Evolutionary conservation across 129 eudicot species (phyloP), one percentile per base, ranked within the genome.

Genomic region (Gnaphalium uliginosum): DNA sequence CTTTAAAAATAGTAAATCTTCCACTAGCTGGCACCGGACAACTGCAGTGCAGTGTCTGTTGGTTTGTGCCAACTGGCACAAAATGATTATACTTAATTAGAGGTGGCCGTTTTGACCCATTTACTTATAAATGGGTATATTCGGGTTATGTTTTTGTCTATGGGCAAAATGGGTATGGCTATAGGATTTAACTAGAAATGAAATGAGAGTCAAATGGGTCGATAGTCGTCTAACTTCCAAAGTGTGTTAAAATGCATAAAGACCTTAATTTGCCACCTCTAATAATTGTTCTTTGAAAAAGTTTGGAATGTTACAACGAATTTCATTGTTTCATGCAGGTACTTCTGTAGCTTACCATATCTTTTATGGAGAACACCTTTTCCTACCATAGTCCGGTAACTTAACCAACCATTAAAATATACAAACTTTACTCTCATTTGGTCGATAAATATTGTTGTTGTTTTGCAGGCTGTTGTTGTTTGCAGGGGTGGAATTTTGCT

Each of bases 291-390:
- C 13, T 48, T 23, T 33, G 8, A 39, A 50, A 22, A 22, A 8
- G 72, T 22, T 65, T 18, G 25, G 77, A 68, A 69, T 32, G 46
- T 54, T 27, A 18, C 68, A 8, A 15, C 29, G 26, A 1, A 27
- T 4, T 2, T 71, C 43, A 2, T 75, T 69, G 56, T 62, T 26
- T n/a, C n/a, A n/a, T 78, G 81, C 96, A 93, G 98, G 98, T 93
- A 90, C 71, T 90, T 93, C 86, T 93, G 82, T 73, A 85, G 88
- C 83, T 30, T 93, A 57, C 98, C 98, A 2, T 93, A 85, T 88
- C 84, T 93, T 21, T 83, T 93, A 72, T 93, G 98, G 98, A 89
- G 85, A 81, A 87, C 98, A n/a, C 66, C 91, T 37, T 93, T 80
- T 57, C 96, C 98, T 8, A 79, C 87, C 6, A 72, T 86, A 65